Conservation (phyloP, 306 rosid species). For the Glycyrrhiza uralensis region DNA sequence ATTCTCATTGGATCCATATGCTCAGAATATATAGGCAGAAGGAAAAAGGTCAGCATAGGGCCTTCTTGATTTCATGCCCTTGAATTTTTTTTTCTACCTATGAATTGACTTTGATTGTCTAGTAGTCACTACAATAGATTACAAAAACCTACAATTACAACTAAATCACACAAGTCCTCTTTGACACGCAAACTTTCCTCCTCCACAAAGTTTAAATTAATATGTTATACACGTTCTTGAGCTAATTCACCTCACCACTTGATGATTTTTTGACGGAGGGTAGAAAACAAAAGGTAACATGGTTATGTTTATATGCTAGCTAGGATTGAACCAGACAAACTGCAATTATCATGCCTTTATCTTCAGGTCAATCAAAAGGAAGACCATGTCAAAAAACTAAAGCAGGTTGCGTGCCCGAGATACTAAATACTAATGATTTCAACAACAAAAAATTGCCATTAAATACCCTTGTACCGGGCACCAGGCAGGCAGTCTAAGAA, state of each 20-base stretch:
- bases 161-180: background rate
- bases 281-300: background rate
- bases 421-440: constrained; percentile 2
- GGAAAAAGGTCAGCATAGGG: background rate
- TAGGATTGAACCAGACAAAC: background rate
- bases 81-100: background rate
- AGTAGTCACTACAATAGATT: background rate
- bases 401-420: background rate
- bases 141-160: constrained; percentile 11
- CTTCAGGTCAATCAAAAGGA: background rate
- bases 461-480: background rate
- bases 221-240: background rate
- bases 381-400: background rate
- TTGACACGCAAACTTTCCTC: background rate
- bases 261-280: background rate
- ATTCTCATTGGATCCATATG: background rate
- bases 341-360: background rate
- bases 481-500: background rate
- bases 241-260: background rate
- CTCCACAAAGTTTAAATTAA: background rate
- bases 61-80: background rate
- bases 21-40: background rate
- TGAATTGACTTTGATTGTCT: background rate
- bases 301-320: background rate
- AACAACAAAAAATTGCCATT: background rate